These are phyloP conservation scores for Musa balbisiana DNA, from an alignment of 202 grass and related monocot genomes.

Conservation along the genomic window DNA sequence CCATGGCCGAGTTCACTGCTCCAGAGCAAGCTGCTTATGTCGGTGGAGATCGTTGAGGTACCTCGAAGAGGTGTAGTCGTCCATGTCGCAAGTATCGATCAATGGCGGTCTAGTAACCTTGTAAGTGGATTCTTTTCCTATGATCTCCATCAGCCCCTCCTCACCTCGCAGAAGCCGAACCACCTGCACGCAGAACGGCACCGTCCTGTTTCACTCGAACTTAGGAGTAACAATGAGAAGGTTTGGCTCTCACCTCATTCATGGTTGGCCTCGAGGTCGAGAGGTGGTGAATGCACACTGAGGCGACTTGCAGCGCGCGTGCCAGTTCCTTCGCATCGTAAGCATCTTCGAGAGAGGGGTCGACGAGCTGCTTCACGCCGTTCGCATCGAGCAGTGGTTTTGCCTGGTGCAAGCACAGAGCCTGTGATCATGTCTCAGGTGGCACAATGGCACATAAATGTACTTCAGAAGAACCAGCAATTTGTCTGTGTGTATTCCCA, in stretches of 20 bases:
- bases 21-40: slow-evolving; percentile 89
- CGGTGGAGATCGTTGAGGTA: slow-evolving; percentile 90
- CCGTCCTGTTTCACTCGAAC: no score
- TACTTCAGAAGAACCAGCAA: no score
- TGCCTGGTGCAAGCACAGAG: slow-evolving; percentile 33
- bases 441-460: no score
- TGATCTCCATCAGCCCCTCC: slow-evolving; percentile 41
- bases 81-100: slow-evolving; percentile 69
- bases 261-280: slow-evolving; percentile 67
- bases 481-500: no score
- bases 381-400: slow-evolving; percentile 82
- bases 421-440: no score
- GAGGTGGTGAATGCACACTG: slow-evolving; percentile 90
- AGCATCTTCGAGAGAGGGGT: slow-evolving; percentile 47
- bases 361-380: slow-evolving; percentile 64
- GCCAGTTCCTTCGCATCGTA: slow-evolving; percentile 68
- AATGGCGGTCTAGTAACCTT: slow-evolving; percentile 42
- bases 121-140: slow-evolving; percentile 32
- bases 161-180: slow-evolving; percentile 67
- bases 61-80: slow-evolving; percentile 79
- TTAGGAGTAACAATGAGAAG: no score
- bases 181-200: slow-evolving; percentile 35
- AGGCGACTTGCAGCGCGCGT: slow-evolving; percentile 58
- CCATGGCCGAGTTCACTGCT: slow-evolving; percentile 41
- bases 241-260: slow-evolving; percentile 47